A percentile compares a stretch with the other conserved stretches of the same genome.
Evolutionary conservation across 805 yeast species (phyloP).

Genomic region (Candida dendrica): DNA sequence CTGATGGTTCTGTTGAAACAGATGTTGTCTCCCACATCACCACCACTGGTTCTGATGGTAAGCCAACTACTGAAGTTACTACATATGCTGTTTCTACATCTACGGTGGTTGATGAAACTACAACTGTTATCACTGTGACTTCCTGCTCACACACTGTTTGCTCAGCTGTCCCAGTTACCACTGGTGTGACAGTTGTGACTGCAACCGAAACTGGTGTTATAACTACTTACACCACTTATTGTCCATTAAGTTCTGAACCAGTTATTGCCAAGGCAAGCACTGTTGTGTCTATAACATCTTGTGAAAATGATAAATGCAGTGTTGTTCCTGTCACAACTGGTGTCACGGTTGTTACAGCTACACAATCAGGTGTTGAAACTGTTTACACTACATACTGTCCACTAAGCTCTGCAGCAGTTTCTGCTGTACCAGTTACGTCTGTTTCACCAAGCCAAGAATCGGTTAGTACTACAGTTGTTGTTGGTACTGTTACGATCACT

Average conservation of each 20-base stretch:
- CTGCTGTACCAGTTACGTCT: slow-evolving; percentile 1
- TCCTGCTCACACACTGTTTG: slow-evolving; percentile 26
- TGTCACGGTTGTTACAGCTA: slow-evolving; percentile 12
- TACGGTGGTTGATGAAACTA: slow-evolving; percentile 16
- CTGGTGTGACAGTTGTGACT: slow-evolving; percentile 20
- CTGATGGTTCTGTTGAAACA: too few relatives aligned
- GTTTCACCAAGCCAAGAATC: not conserved
- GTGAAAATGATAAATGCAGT: slow-evolving; percentile 14
- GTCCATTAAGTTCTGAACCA: not conserved
- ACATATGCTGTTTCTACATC: too few relatives aligned
- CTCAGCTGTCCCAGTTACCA: slow-evolving; percentile 18
- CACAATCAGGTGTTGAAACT: slow-evolving; percentile 1
- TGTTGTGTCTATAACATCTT: slow-evolving; percentile 16
- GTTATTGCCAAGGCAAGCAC: slow-evolving; percentile 1
- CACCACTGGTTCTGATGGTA: too few relatives aligned
- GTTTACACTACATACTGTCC: slow-evolving; percentile 8
- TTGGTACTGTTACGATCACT: not conserved
- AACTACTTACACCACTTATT: slow-evolving; percentile 3
- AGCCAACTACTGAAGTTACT: too few relatives aligned
- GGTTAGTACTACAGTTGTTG: not conserved
- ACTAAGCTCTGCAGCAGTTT: slow-evolving; percentile 3
- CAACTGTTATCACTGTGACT: slow-evolving; percentile 29
- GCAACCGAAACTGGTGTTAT: slow-evolving; percentile 24
- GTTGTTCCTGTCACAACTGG: slow-evolving; percentile 19
- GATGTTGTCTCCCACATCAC: too few relatives aligned